Percentiles rank a stretch among this genome's conserved stretches.
Evolutionary conservation across 2,329 filamentous ascomycete species (phyloP).

Genomic region (Alternaria burnsii): DNA sequence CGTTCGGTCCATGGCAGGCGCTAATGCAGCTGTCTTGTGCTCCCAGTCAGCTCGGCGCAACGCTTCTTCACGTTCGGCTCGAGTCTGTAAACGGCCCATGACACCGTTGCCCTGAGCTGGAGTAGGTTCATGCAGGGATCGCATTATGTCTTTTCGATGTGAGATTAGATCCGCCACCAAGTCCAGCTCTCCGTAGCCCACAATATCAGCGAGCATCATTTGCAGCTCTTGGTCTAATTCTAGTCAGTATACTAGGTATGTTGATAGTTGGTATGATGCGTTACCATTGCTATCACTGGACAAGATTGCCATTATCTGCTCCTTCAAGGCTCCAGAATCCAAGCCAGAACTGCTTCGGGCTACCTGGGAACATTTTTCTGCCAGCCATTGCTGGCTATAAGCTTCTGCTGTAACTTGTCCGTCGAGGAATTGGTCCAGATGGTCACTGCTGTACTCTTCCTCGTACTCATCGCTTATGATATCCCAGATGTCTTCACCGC

Average conservation of each 20-base stretch:
- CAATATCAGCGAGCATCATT: conserved; percentile 84
- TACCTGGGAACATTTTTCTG: conserved; percentile 71
- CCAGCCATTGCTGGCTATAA: conserved; percentile 75
- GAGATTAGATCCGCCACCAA: conserved; percentile 90
- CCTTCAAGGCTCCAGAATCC: conserved; percentile 73
- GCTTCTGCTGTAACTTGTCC: conserved; percentile 36
- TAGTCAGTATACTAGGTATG: conserved; percentile 8
- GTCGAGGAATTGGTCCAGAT: conserved; percentile 64
- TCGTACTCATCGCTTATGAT: conserved; percentile 81
- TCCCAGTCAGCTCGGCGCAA: conserved; percentile 78
- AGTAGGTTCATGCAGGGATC: conserved; percentile 36
- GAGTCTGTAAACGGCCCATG: conserved; percentile 71
- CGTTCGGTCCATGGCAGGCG: conserved; percentile 73
- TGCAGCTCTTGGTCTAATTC: conserved; percentile 81
- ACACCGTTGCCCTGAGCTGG: conserved; percentile 56
- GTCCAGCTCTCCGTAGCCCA: conserved; percentile 93
- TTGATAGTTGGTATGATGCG: not conserved
- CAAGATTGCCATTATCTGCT: conserved; percentile 79
- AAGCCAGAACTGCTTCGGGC: conserved; percentile 72
- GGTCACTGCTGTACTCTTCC: conserved; percentile 69
- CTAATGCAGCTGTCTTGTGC: conserved; percentile 80
- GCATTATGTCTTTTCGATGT: conserved; percentile 72
- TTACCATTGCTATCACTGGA: conserved; percentile 66
- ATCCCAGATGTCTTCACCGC: conserved; percentile 89
- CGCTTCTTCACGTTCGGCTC: conserved; percentile 78